phyloP scores from a whole-genome alignment of 2,329 filamentous ascomycete genomes.

The Fusarium xyrophilum region DNA sequence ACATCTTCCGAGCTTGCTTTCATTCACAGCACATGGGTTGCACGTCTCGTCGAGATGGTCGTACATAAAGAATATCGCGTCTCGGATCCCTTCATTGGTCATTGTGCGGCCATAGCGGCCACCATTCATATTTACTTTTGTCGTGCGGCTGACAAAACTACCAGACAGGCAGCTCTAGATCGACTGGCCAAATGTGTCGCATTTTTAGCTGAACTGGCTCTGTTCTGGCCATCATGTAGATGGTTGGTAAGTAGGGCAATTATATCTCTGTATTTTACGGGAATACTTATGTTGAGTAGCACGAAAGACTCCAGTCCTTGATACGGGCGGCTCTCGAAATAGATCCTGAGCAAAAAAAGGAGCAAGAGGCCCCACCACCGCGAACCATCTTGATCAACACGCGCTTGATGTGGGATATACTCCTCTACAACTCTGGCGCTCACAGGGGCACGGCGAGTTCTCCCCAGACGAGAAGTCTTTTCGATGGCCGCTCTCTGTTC shows the following conservation, averaged over 20 bases:
- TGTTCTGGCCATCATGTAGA: not conserved
- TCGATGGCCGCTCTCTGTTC: not conserved
- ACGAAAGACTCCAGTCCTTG: not conserved
- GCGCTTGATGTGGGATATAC: not conserved
- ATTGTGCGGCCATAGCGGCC: not conserved
- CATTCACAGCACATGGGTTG: not conserved
- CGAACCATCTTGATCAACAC: not conserved
- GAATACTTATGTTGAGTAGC: not conserved
- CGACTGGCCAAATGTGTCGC: not conserved
- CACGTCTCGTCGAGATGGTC: not conserved
- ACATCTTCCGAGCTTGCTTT: not conserved
- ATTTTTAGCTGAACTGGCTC: not conserved
- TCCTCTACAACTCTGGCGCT: not conserved
- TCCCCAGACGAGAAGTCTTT: not conserved
- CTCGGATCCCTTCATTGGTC: not conserved
- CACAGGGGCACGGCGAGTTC: not conserved
- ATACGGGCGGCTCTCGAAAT: not conserved
- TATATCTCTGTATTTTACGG: accelerated
- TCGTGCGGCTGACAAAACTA: not conserved
- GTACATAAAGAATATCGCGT: not conserved
- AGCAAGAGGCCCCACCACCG: not conserved
- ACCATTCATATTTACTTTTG: conserved; percentile 1
- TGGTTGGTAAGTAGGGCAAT: not conserved
- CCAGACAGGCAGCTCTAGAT: not conserved
- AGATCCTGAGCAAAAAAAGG: not conserved